Conservation (phyloP, 495 filamentous ascomycete species). For the Penicillium coprophilum region DNA sequence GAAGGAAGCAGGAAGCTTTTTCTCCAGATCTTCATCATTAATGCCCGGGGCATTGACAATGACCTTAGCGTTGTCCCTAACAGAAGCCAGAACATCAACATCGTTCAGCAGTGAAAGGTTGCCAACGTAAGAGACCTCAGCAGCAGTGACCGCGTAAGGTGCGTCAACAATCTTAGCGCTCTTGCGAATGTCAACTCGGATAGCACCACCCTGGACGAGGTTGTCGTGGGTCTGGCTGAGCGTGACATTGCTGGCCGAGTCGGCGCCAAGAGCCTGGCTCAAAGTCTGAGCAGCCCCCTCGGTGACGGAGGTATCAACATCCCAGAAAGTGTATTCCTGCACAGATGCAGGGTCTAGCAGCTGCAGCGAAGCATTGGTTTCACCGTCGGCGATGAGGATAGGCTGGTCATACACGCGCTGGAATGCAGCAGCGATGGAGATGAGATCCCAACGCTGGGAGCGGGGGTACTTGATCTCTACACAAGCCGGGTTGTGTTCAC, state of each 20-base stretch:
- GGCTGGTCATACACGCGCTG: conserved; percentile 58
- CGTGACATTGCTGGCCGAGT: conserved; percentile 75
- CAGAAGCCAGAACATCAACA: conserved; percentile 66
- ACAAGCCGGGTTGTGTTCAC: conserved; percentile 57
- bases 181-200: conserved; percentile 82
- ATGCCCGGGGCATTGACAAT: conserved; percentile 72
- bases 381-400: conserved; percentile 44
- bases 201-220: conserved; percentile 76
- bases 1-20: conserved; percentile 69
- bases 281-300: conserved; percentile 63
- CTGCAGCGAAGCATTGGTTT: conserved; percentile 41
- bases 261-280: conserved; percentile 69
- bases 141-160: conserved; percentile 73
- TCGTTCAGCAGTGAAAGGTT: conserved; percentile 75
- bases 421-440: conserved; percentile 67
- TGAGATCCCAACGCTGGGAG: conserved; percentile 77
- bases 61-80: conserved; percentile 70
- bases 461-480: conserved; percentile 88
- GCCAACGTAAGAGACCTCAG: conserved; percentile 76
- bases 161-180: conserved; percentile 81
- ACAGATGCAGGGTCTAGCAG: conserved; percentile 51
- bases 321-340: conserved; percentile 92
- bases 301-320: conserved; percentile 72
- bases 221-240: conserved; percentile 78
- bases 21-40: conserved; percentile 88